These are phyloP conservation scores for Chrysanthemum makinoi DNA, from an alignment of 129 eudicot species.

Conservation along the genomic window DNA sequence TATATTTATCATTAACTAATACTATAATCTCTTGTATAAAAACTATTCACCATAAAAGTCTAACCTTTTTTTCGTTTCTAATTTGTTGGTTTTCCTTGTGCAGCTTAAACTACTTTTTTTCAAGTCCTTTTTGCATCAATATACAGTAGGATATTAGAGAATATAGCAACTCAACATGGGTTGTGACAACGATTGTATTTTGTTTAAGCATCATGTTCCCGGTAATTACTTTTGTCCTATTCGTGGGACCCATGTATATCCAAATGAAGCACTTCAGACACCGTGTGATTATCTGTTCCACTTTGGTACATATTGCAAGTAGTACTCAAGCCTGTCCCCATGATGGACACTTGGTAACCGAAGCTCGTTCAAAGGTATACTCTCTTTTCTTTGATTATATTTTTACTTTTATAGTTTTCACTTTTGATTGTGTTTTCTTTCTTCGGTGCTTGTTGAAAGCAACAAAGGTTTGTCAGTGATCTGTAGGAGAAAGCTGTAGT, in stretches of 20 bases:
- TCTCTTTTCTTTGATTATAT: not conserved
- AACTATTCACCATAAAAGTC: too few species aligned
- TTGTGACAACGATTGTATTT: conserved; percentile 82
- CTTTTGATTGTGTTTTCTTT: not conserved
- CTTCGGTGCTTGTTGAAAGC: conserved; percentile 67
- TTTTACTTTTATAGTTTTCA: conserved; percentile 5
- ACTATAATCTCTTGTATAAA: too few species aligned
- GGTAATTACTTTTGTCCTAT: conserved; percentile 97
- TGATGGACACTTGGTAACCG: conserved; percentile 92
- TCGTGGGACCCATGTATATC: conserved; percentile 89
- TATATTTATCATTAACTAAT: too few species aligned
- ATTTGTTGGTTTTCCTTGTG: not conserved
- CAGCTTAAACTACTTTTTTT: not conserved
- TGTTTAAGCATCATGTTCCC: conserved; percentile 72
- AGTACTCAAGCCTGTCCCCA: conserved; percentile 87
- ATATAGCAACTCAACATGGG: conserved; percentile 56
- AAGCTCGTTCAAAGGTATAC: conserved; percentile 75
- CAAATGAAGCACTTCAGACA: conserved; percentile 85
- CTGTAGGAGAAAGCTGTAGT: conserved; percentile 75
- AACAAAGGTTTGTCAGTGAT: conserved; percentile 76
- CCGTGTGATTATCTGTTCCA: conserved; percentile 87
- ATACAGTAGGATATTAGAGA: conserved; percentile 20
- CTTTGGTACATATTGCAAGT: conserved; percentile 69
- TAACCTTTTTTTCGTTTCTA: not conserved
- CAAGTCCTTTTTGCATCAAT: conserved; percentile 14